Evolutionary conservation across 306 rosid genomes (phyloP).

Genomic region (Benincasa hispida): DNA sequence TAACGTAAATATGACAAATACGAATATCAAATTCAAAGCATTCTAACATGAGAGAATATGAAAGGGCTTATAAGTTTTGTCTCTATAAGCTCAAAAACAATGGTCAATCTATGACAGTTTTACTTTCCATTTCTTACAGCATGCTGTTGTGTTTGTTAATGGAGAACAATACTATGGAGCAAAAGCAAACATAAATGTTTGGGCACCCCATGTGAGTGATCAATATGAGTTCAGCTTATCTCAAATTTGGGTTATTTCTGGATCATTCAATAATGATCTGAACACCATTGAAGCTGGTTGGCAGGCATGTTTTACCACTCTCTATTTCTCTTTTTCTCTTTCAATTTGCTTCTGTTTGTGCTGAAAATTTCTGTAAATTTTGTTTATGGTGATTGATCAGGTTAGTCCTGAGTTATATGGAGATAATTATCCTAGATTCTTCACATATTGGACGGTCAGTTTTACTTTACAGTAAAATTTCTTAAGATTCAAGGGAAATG

Average conservation of each 20-base stretch:
- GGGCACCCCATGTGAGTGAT: conserved; percentile 71
- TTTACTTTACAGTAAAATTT: not conserved
- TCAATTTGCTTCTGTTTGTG: not conserved
- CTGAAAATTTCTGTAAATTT: not conserved
- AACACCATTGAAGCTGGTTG: conserved; percentile 99
- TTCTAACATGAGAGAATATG: not conserved
- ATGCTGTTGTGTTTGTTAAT: conserved; percentile 86
- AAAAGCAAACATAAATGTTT: conserved; percentile 81
- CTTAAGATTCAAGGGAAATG: not conserved
- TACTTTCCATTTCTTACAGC: conserved; percentile 31
- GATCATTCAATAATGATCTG: conserved; percentile 77
- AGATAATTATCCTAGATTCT: conserved; percentile 86
- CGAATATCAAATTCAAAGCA: too few relatives aligned
- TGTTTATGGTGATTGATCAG: conserved; percentile 23
- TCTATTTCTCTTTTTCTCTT: not conserved
- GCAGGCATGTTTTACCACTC: conserved; percentile 51
- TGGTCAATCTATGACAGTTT: not conserved
- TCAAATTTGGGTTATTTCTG: conserved; percentile 94
- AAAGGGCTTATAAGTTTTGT: not conserved
- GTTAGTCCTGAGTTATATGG: conserved; percentile 97
- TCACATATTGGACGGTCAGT: conserved; percentile 99
- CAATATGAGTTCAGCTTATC: conserved; percentile 88
- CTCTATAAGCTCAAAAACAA: not conserved
- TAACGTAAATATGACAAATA: too few relatives aligned
- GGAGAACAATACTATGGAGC: conserved; percentile 98